Conservation (phyloP, 2,329 filamentous ascomycete genomes). For the Cadophora malorum region DNA sequence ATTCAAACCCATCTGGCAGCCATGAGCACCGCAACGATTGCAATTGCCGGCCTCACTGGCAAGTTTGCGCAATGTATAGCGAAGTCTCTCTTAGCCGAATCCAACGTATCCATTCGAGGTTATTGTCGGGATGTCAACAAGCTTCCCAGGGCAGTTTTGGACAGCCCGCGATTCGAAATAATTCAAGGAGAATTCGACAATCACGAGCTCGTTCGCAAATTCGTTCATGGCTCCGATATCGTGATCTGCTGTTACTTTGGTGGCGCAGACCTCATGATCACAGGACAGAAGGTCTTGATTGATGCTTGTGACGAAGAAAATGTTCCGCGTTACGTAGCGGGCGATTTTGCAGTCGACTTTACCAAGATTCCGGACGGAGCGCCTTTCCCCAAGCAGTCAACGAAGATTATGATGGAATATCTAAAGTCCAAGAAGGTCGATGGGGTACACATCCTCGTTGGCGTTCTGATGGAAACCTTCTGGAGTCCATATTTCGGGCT, state of each 20-base stretch:
- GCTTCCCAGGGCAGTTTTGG: too few relatives aligned
- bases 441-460: too few relatives aligned
- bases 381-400: slow-evolving; percentile 49
- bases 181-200: slow-evolving; percentile 43
- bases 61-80: slow-evolving; percentile 45
- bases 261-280: slow-evolving; percentile 48
- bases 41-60: slow-evolving; percentile 46
- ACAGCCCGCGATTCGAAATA: too few relatives aligned
- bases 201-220: slow-evolving; percentile 37
- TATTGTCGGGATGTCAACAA: too few relatives aligned
- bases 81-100: slow-evolving; percentile 41
- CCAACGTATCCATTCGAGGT: too few relatives aligned
- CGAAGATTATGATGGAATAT: slow-evolving; percentile 49
- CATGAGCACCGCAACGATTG: slow-evolving; percentile 35
- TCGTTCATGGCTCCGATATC: slow-evolving; percentile 46
- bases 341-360: slow-evolving; percentile 51
- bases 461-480: too few relatives aligned
- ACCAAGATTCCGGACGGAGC: slow-evolving; percentile 48
- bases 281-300: slow-evolving; percentile 51
- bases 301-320: slow-evolving; percentile 48
- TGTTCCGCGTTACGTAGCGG: slow-evolving; percentile 50
- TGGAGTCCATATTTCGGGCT: too few relatives aligned
- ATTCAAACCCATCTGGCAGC: too few relatives aligned
- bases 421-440: slow-evolving; percentile 48
- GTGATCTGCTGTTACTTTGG: slow-evolving; percentile 51